Evolutionary conservation across 2,329 filamentous ascomycete species (phyloP), one percentile per base, ranked within the genome.

Genomic region (Coniochaeta sp.): DNA sequence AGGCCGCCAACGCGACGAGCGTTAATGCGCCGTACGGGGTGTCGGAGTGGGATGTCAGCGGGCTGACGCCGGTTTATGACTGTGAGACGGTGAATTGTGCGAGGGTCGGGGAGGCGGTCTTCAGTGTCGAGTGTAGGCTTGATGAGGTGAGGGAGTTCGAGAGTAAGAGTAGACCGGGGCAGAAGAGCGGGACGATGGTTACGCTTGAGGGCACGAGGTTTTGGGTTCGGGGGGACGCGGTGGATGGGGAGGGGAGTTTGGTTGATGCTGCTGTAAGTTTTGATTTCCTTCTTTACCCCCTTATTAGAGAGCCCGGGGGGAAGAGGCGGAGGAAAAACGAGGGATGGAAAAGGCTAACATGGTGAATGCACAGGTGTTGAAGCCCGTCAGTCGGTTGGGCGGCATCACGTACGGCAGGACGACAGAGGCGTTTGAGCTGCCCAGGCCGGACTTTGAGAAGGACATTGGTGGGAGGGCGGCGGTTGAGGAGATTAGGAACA

Each of bases 191-290:
- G 1, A 85, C 86, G 4, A 63, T 96, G 56, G 86, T 81, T 1
- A 78, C 95, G 30, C 75, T 96, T 12, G 90, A 96, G 71, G 92
- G 90, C 0, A 84, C 87, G 30, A 77, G 85, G 26, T 96, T 96
- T 64, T 96, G 91, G 90, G 90, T 85, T 2, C 73, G 91, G 50
- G 89, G 95, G 65, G 92, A 96, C 70, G 91, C 91, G 2, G 73
- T 96, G 55, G 89, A 95, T 60, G 82, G 88, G 63, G 85, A 90
- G 8, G 79, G 75, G 62, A 89, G 83, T 58, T 61, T 89, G 38
- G 75, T 97, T 52, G 87, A 95, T 66, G 82, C 89, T 10, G 78
- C 71, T 50, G 81, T 85, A 64, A 71, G 78, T 71, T 35, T 18
- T 51, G 12, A 48, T 47, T 26, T 33, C 32, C 38, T 18, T 52